Base-by-base conservation (phyloP, 2,329 filamentous ascomycete species). In the Lasiodiplodia citricola region DNA sequence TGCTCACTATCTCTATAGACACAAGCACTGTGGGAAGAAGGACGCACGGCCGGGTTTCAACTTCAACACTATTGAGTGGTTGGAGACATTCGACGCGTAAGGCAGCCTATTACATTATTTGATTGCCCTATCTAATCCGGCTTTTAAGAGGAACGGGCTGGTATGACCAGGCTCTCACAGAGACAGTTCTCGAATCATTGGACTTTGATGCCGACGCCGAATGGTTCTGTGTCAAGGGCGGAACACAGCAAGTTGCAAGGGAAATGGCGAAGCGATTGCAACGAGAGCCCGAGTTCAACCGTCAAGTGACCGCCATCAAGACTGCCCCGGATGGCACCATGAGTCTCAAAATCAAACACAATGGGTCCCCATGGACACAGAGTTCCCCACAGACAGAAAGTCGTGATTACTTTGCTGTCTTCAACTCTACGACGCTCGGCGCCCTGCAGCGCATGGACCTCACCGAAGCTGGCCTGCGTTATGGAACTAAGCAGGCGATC, bases 151-250 rank as follows among this genome's bases (percentile, higher is more conserved):
- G 74, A 5, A 77, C 76, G 2, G 71, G 72, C n/a, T 72, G 75
- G 47, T 81, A 77, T 64, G 77, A 80, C 69, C 75, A 79, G 67
- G 72, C 77, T n/a, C 75, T 80, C 66, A 75, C 73, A 35, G 80
- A 81, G 70, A 77, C 70, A 35, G 75, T 80, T 23, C 72, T 79
- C 13, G 77, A 80, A 41, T 75, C 73, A 14, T 71, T 75, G 47
- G 77, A 79, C 58, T 80, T 81, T 50, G 72, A 76, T 14, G 52
- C 67, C 14, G 31, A 66, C 8, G 52, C 67, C 13, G 23, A 74
- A 6, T 79, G 78, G 75, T 73, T 68, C 25, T 77, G 78, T 52
- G 71, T 81, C 60, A 72, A 79, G 7, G 78, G 78, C 5, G 80
- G 80, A 28, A 6, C 13, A 6, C 50, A 52, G 50, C 21, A 52